phyloP scores from a whole-genome alignment of 1,284 basidiomycete genomes.

The Termitomyces sp. region DNA sequence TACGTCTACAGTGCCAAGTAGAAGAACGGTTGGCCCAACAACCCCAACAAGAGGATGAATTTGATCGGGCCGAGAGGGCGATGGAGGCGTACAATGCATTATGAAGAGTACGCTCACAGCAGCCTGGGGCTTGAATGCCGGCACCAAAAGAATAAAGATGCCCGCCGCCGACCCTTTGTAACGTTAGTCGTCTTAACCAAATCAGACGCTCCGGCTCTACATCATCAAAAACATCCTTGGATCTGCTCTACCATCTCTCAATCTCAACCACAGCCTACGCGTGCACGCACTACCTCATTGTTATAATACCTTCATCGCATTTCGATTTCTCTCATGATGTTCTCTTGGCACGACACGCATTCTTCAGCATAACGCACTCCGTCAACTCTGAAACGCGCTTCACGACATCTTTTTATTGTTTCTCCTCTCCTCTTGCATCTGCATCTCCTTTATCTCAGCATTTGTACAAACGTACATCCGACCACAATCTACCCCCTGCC shows the following conservation, averaged over 20 bases:
- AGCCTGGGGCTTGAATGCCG: conserved; percentile 1
- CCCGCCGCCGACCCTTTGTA: not conserved
- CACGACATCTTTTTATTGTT: conserved; percentile 1
- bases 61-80: conserved; percentile 5
- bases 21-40: conserved; percentile 9
- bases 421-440: conserved; percentile 5
- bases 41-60: conserved; percentile 4
- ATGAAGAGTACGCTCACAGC: conserved; percentile 1
- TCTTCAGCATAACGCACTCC: not conserved
- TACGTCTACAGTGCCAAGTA: conserved; percentile 13
- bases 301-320: conserved; percentile 1
- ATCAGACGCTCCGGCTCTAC: not conserved
- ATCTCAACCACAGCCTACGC: conserved; percentile 12
- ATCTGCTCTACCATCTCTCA: conserved; percentile 12
- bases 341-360: conserved; percentile 2
- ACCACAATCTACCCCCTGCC: conserved; percentile 4
- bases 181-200: conserved; percentile 6
- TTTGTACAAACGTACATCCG: conserved; percentile 13
- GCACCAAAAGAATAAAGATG: not conserved
- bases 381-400: conserved; percentile 3
- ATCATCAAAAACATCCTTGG: conserved; percentile 3
- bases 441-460: conserved; percentile 13
- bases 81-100: conserved; percentile 12
- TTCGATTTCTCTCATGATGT: conserved; percentile 9
- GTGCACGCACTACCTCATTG: conserved; percentile 1